Base-by-base conservation (phyloP, 352 stramenopile genomes). In the Globisporangium acanthophoron region DNA sequence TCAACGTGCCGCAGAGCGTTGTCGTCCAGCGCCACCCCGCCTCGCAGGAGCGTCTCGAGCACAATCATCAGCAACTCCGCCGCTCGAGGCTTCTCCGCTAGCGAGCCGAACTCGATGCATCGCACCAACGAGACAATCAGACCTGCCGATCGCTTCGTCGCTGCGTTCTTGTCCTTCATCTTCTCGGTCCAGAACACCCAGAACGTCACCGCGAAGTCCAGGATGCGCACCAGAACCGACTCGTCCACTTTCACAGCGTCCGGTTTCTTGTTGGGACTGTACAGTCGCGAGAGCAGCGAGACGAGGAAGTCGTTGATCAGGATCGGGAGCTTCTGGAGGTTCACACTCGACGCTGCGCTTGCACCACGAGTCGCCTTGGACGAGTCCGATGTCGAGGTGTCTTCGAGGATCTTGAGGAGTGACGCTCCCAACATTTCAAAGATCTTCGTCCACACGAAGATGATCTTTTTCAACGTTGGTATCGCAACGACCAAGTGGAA, bases 231-330 rank as follows among this genome's bases (percentile, higher is more conserved):
- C 43, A 78, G 57, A 39, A 78, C 76, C 5, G 67, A 27, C 56
- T 92, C 80, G 31, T 85, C 75, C 0, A 85, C 61, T 21, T 56
- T 48, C 6, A 73, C 33, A 2, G 58, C 52, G 12, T 33, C 31
- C 50, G 46, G 58, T 11, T 15, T 54, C 8, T 50, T 54, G 45
- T 55, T 66, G 3, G 67, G 47, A 27, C 68, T 52, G 41, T 90
- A 89, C 18, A 93, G 41, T 37, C 62, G 60, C 8, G 70, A 66
- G n/a, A 93, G 40, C 3, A 87, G 47, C 5, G 69, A 46, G 29
- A 87, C 70, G 29, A 91, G 55, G 53, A 93, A 88, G 31, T 93
- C 84, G 50, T 85, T 88, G 44, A 93, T 72, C 52, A 91, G 54
- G 56, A 63, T 77, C 1, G 79, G 80, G 40, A 91, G 72, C 52